A percentile compares a stretch with the other conserved stretches of the same genome.
phyloP scores from a whole-genome alignment of 2,329 filamentous ascomycete genomes.

The Fusarium hostae region DNA sequence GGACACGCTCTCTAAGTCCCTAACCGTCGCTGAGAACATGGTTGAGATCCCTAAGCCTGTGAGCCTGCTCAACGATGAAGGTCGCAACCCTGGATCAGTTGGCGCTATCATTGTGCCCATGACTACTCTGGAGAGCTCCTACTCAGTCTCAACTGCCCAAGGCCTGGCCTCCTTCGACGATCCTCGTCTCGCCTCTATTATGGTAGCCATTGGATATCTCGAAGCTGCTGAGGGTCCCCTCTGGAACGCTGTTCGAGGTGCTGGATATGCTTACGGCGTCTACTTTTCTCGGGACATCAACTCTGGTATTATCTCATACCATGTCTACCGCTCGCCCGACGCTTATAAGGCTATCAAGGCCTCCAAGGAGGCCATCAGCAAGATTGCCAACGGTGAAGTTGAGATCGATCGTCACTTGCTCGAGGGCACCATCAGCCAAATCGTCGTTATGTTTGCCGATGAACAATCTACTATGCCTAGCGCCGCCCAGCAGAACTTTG shows the following conservation, averaged over 20 bases:
- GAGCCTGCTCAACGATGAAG: constrained; percentile 79
- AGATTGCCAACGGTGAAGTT: constrained; percentile 76
- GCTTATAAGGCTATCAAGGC: constrained; percentile 86
- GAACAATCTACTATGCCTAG: constrained; percentile 86
- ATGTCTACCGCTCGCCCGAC: constrained; percentile 90
- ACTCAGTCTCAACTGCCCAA: constrained; percentile 77
- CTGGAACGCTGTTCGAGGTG: constrained; percentile 92
- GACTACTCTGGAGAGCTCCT: constrained; percentile 92
- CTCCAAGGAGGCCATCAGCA: constrained; percentile 77
- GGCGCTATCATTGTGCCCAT: constrained; percentile 86
- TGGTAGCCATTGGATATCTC: constrained; percentile 91
- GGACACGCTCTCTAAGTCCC: constrained; percentile 62
- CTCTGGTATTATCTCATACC: constrained; percentile 82
- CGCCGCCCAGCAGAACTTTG: constrained; percentile 85
- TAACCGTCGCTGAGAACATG: constrained; percentile 60
- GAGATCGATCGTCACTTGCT: constrained; percentile 83
- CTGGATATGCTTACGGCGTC: constrained; percentile 90
- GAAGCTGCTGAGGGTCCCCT: constrained; percentile 94
- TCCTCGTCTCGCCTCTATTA: constrained; percentile 81
- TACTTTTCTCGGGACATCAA: constrained; percentile 82
- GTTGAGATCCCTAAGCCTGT: constrained; percentile 76
- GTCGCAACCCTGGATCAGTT: constrained; percentile 77
- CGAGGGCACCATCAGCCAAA: constrained; percentile 89
- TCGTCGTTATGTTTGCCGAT: constrained; percentile 87
- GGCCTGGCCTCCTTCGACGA: constrained; percentile 82